These are phyloP conservation scores for Sporothrix curviconia DNA, from an alignment of 2,329 filamentous ascomycete genomes.

Conservation along the genomic window DNA sequence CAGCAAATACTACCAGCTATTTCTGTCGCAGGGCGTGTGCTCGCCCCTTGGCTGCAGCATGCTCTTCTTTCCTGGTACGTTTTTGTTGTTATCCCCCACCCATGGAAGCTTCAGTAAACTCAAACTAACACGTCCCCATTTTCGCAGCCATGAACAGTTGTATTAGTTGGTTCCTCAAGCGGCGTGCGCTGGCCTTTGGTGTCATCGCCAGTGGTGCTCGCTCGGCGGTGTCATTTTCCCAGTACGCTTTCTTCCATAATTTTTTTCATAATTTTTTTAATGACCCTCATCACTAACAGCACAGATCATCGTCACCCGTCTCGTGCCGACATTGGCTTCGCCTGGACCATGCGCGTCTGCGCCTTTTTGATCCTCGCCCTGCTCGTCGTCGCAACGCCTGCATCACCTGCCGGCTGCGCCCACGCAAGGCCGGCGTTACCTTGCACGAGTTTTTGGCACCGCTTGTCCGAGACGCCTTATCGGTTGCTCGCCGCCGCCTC, in stretches of 20 bases:
- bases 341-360: conserved; percentile 25
- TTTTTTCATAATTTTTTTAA: too few species aligned
- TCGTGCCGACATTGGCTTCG: conserved; percentile 24
- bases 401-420: conserved; percentile 12
- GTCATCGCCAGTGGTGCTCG: conserved; percentile 22
- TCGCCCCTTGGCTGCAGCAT: conserved; percentile 19
- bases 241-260: conserved; percentile 15
- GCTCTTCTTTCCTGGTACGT: conserved; percentile 14
- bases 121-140: too few species aligned
- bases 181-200: conserved; percentile 22
- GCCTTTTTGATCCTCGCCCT: conserved; percentile 25
- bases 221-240: conserved; percentile 27
- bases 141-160: conserved; percentile 21
- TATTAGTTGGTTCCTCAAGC: conserved; percentile 21
- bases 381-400: conserved; percentile 23
- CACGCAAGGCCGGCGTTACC: not conserved
- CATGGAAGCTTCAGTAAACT: too few species aligned
- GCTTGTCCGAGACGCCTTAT: conserved; percentile 21
- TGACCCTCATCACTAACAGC: too few species aligned
- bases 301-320: conserved; percentile 19
- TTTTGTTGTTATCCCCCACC: not conserved
- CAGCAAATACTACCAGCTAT: conserved; percentile 26
- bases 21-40: conserved; percentile 24
- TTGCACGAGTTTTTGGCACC: conserved; percentile 15
- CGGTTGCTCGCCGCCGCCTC: conserved; percentile 18